A percentile compares a stretch with the other conserved stretches of the same genome.
These are phyloP conservation scores for Mimosa bimucronata DNA, from an alignment of 306 rosid genomes.

Conservation along the genomic window DNA sequence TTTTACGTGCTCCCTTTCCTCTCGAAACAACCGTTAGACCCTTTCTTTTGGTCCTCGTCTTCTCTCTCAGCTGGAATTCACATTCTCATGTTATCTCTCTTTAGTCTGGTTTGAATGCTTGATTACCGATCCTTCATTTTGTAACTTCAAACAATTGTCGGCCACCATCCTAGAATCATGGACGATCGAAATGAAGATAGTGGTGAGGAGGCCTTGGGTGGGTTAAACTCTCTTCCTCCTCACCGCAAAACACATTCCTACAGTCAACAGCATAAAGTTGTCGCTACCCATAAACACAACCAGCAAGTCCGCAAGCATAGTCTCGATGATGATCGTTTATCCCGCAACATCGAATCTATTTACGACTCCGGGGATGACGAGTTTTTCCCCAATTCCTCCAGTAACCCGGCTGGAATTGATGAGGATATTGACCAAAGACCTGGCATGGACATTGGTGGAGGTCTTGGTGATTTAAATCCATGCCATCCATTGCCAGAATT, in stretches of 20 bases:
- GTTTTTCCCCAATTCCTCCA: slow-evolving; percentile 62
- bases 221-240: slow-evolving; percentile 62
- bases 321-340: slow-evolving; percentile 69
- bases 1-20: slow-evolving; percentile 42
- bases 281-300: slow-evolving; percentile 55
- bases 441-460: slow-evolving; percentile 43
- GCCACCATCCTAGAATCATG: slow-evolving; percentile 37
- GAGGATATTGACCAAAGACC: slow-evolving; percentile 47
- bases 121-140: neutral
- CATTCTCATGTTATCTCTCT: slow-evolving; percentile 21
- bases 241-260: slow-evolving; percentile 82
- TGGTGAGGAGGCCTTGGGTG: slow-evolving; percentile 63
- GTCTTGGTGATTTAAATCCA: slow-evolving; percentile 39
- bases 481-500: slow-evolving; percentile 72
- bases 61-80: slow-evolving; percentile 18
- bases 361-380: slow-evolving; percentile 73
- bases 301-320: slow-evolving; percentile 77
- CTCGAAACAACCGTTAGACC: slow-evolving; percentile 44
- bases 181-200: slow-evolving; percentile 75
- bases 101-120: neutral
- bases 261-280: slow-evolving; percentile 75
- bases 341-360: slow-evolving; percentile 32
- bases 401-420: slow-evolving; percentile 13
- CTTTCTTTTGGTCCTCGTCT: slow-evolving; percentile 35
- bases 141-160: neutral